phyloP scores from a whole-genome alignment of 805 yeast species.

The Metschnikowia noctiluminum region DNA sequence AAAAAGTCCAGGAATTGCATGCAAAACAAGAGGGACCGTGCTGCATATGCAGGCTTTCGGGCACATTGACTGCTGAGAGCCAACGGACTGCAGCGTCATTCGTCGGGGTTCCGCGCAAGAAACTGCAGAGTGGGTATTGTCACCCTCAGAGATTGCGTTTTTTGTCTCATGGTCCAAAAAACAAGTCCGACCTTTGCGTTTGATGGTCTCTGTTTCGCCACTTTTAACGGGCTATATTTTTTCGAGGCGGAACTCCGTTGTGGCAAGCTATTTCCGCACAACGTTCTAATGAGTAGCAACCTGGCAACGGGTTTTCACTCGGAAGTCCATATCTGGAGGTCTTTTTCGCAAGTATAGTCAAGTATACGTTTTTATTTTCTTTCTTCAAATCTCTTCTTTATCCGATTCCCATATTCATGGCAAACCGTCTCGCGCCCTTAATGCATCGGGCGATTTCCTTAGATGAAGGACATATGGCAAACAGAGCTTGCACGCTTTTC shows the following conservation, averaged over 20 bases:
- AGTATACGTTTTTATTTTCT: no score
- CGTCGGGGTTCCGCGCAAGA: neutral
- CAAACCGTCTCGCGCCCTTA: no score
- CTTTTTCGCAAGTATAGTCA: no score
- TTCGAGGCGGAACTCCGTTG: neutral
- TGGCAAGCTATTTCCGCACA: neutral
- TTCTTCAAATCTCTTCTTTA: no score
- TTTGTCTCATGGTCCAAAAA: neutral
- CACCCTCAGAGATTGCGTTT: neutral
- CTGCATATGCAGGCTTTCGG: neutral
- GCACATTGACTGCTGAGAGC: neutral
- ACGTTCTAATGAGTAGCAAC: no score
- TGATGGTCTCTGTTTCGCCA: neutral
- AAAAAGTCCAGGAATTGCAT: conserved; percentile 3
- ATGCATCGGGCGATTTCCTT: no score
- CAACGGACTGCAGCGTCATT: neutral
- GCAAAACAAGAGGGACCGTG: neutral
- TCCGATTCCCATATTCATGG: no score
- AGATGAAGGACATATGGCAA: no score
- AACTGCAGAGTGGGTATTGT: neutral
- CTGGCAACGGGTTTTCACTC: no score
- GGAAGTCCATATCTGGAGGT: no score
- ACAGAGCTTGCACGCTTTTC: no score
- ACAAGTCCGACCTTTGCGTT: neutral
- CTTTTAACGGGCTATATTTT: neutral